These are phyloP conservation scores for Ceratobasidium sp. DNA, from an alignment of 1,284 basidiomycete species.

Conservation along the genomic window DNA sequence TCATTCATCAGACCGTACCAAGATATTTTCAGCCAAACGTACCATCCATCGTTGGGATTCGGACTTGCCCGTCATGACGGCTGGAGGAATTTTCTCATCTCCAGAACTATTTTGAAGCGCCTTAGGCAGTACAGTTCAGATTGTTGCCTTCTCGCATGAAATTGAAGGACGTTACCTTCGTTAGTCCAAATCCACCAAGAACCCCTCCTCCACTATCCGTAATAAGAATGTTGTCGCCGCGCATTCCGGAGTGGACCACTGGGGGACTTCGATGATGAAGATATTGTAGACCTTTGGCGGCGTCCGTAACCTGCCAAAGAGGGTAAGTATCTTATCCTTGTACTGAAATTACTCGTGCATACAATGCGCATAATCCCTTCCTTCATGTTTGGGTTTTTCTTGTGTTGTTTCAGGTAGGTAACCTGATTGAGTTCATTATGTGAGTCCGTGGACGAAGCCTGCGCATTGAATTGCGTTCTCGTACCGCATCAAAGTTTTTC, in stretches of 20 bases:
- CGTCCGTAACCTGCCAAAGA: neutral
- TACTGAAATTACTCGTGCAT: neutral
- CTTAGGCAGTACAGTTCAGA: neutral
- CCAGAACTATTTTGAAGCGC: neutral
- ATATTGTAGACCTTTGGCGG: conserved; percentile 24
- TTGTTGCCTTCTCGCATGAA: neutral
- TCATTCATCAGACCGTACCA: neutral
- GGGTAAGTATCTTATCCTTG: neutral
- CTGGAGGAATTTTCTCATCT: neutral
- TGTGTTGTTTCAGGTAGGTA: conserved; percentile 24
- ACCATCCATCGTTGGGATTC: conserved; percentile 33
- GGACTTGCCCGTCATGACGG: conserved; percentile 36
- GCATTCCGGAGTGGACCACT: conserved; percentile 25
- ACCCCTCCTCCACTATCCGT: conserved; percentile 22
- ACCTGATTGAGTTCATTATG: neutral
- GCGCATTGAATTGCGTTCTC: neutral
- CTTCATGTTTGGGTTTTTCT: conserved; percentile 8
- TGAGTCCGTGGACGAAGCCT: neutral
- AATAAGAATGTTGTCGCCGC: conserved; percentile 26
- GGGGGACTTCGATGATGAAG: conserved; percentile 24
- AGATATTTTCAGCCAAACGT: neutral
- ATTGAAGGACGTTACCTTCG: neutral
- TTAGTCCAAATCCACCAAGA: conserved; percentile 29
- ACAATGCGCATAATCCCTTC: conserved; percentile 34
- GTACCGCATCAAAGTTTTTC: conserved; percentile 35